A percentile compares a stretch with the other conserved stretches of the same genome.
phyloP scores from a whole-genome alignment of 2,329 filamentous ascomycete genomes.

The Lecanosticta acicola region DNA sequence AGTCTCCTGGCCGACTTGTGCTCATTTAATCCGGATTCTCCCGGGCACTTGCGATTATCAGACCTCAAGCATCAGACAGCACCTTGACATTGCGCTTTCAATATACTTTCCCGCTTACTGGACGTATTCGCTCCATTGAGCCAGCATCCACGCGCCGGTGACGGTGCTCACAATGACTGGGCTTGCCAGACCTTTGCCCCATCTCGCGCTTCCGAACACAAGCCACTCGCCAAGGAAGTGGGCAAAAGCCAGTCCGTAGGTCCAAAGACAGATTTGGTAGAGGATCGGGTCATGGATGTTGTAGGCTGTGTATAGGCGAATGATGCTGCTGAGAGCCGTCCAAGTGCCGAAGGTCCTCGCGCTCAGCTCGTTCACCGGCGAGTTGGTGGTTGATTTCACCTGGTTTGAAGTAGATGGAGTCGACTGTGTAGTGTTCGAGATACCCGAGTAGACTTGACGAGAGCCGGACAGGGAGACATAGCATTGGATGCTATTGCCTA shows the following conservation, averaged over 20 bases:
- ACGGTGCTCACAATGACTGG: constrained; percentile 54
- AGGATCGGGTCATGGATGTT: constrained; percentile 65
- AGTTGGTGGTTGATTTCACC: constrained; percentile 17
- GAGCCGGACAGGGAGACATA: constrained; percentile 77
- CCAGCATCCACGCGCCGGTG: constrained; percentile 56
- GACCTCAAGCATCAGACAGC: too few species aligned
- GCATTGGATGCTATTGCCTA: constrained; percentile 79
- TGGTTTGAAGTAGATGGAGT: constrained; percentile 1
- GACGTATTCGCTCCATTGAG: constrained; percentile 51
- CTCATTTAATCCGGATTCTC: too few species aligned
- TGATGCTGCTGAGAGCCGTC: constrained; percentile 70
- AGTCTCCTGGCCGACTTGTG: too few species aligned
- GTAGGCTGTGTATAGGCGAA: constrained; percentile 80
- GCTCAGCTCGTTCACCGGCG: constrained; percentile 64
- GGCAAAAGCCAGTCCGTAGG: constrained; percentile 68
- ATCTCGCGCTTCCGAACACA: constrained; percentile 68
- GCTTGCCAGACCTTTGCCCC: constrained; percentile 54
- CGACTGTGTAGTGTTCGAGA: background rate
- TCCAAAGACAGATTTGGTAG: constrained; percentile 77
- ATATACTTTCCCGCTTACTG: background rate
- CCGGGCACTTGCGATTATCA: too few species aligned
- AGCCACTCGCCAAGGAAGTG: constrained; percentile 80
- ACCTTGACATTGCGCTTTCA: background rate
- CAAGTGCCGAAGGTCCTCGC: constrained; percentile 81
- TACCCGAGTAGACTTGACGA: constrained; percentile 75